Percentiles rank a stretch among this genome's conserved stretches.
Evolutionary conservation across 345 rosid genomes (phyloP).

Genomic region (Luvunga scandens): DNA sequence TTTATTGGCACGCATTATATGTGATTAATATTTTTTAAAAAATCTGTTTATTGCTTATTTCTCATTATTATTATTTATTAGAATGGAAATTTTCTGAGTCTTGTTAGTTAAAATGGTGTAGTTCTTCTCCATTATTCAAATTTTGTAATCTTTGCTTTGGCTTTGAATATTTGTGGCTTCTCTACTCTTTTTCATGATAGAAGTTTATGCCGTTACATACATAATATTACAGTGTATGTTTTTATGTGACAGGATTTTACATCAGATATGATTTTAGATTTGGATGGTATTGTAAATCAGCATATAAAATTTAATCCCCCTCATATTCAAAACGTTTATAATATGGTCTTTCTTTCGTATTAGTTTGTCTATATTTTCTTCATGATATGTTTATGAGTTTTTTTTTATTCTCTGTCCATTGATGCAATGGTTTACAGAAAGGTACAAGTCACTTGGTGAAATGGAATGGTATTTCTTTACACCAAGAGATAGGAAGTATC

Average conservation of each 20-base stretch:
- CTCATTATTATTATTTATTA: background rate
- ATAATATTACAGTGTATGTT: background rate
- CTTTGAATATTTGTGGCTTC: too few species aligned
- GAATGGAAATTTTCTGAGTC: background rate
- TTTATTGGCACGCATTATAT: background rate
- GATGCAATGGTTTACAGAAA: background rate
- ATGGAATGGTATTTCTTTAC: constrained; percentile 27
- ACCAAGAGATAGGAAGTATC: constrained; percentile 22
- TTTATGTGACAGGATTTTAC: too few species aligned
- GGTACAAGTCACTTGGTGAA: constrained; percentile 1
- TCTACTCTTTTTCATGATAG: background rate
- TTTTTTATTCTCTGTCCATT: background rate
- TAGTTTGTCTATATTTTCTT: background rate
- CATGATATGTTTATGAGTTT: background rate
- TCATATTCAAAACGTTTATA: too few species aligned
- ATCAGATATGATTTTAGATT: background rate
- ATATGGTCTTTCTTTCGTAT: background rate
- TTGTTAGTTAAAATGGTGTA: background rate
- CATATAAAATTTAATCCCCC: too few species aligned
- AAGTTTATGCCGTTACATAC: too few species aligned
- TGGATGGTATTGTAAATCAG: background rate
- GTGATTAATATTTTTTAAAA: background rate
- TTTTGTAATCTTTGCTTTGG: background rate
- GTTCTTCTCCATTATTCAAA: background rate
- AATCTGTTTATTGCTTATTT: background rate